Evolutionary conservation across 116 monocot species (phyloP), one percentile per base, ranked within the genome.

Genomic region (Papilionanthe hybrid): DNA sequence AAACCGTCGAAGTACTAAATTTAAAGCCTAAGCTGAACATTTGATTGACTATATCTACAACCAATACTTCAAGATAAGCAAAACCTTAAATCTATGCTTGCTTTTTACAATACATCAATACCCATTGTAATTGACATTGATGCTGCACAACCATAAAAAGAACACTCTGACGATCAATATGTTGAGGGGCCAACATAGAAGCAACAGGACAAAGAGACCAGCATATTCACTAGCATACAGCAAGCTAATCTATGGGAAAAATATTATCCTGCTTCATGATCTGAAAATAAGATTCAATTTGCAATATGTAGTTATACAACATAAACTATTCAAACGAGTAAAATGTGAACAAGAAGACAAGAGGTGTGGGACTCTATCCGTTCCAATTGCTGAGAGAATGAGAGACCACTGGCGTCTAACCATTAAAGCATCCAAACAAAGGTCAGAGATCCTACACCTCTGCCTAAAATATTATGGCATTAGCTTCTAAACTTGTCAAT

Each of bases 391-490:
- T 56, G 0, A 15, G 56, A 56, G 56, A 56, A 56, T 63, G 7
- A 25, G 25, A 22, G 63, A 23, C 8, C 23, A 23, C n/a, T 9
- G 2, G 23, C n/a, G 63, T 25, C 1, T 63, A 63, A 63, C 7
- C 63, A 63, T 63, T 63, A 63, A 63, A 63, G n/a, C 25, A 23
- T 63, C n/a, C 63, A 63, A 63, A 63, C 22, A 63, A 63, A 63
- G 63, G 25, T 63, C 63, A 22, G 3, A 63, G 7, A 63, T 25
- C 22, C 22, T 22, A 63, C 25, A 63, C 7, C 23, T 63, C 20
- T 25, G 25, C 25, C 23, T 1, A 25, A 23, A 63, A 23, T 23
- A 63, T 22, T 63, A 63, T 63, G 63, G 7, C n/a, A 63, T 23
- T 63, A 25, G 63, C 25, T 22, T 63, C n/a, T 63, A 63, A 25